Evolutionary conservation across 176 grass and related monocot species (phyloP), one percentile per base, ranked within the genome.

Genomic region (Poa annua): DNA sequence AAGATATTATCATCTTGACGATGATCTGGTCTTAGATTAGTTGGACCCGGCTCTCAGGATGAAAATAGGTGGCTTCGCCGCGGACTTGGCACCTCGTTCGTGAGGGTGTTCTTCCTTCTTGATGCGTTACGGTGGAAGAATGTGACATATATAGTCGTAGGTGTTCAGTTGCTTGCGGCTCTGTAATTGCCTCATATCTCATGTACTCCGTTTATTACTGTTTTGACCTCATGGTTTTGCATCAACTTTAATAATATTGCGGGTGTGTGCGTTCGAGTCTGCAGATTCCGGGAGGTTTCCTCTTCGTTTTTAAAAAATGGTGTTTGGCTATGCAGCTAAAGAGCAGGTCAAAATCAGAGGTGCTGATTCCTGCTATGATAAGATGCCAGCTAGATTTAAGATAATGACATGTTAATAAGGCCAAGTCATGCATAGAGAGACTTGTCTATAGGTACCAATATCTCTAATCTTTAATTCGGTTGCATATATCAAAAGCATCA

Each of bases 341-440:
- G 20, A 70, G 15, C 16, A 33, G 38, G 20, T 22, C 39, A 44
- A 21, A 70, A 44, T 20, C 66, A 13, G 19, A 68, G n/a, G 5
- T 70, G 66, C 10, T 70, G 20, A 70, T 44, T 70, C 20, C 12
- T 70, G 66, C 66, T 70, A 44, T 44, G 36, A 20, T 69, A 69
- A 69, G 13, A 32, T 73, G 42, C 21, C 69, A 22, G 48, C 70
- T 73, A 49, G 45, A 4, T 44, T 74, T 29, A 74, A 50, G 44
- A 50, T 50, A 48, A 48, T 50, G 24, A 19, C 22, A 32, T 14
- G 8, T 74, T 8, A 8, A 50, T 45, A 20, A 25, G 3, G 14
- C 8, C 34, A 33, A 45, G 77, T 75, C 33, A 41, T 72, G 68
- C 42, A 48, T 44, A 71, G 29, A 70, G 14, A 59, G 38, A 75